Base-by-base conservation (phyloP, 371 early-diverging fungal genomes). In the Apophysomyces trapeziformis region DNA sequence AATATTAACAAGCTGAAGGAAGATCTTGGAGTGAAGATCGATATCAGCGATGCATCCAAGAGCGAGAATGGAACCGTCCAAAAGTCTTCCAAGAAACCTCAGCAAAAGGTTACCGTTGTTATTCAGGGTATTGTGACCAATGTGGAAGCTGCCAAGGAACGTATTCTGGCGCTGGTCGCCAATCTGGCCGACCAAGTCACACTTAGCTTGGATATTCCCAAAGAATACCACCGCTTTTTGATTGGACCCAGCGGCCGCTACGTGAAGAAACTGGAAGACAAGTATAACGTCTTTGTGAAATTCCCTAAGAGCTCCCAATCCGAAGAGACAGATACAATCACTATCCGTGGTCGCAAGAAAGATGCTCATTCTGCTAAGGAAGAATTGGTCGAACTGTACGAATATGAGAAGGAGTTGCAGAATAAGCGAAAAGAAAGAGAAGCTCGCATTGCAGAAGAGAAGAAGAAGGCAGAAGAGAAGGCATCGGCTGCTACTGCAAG, bases 51-150 rank as follows among this genome's bases (percentile, higher is more conserved):
- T 16, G 68, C 73, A 32, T 68, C 70, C 21, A 77, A 73, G 18
- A 66, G 56, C 32, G 69, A 70, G 18, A 77, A 74, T 7, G 84
- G 73, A 38, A 62, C 65, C n/a, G 70, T 62, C 60, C 60, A 35
- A 75, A 85, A 73, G 74, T 77, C 64, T 79, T 83, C 70, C 82
- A 83, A 67, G 67, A 74, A 69, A 68, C 56, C 58, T 7, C 67
- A 78, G 38, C 79, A 79, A 50, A 73, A 73, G 60, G 83, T 86
- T 66, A 88, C 85, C 68, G 91, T 96, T 16, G 84, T 82, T 5
- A 87, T 98, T 56, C 86, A 90, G 69, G 98, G 98, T 39, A 86
- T 88, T 69, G 86, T 89, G 75, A 80, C 86, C 65, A 93, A 90
- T 73, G 94, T 91, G 4, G 89, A 85, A 58, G 82, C 87, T 6